These are phyloP conservation scores for Peziza echinospora DNA, from an alignment of 495 filamentous ascomycete genomes.

Conservation along the genomic window DNA sequence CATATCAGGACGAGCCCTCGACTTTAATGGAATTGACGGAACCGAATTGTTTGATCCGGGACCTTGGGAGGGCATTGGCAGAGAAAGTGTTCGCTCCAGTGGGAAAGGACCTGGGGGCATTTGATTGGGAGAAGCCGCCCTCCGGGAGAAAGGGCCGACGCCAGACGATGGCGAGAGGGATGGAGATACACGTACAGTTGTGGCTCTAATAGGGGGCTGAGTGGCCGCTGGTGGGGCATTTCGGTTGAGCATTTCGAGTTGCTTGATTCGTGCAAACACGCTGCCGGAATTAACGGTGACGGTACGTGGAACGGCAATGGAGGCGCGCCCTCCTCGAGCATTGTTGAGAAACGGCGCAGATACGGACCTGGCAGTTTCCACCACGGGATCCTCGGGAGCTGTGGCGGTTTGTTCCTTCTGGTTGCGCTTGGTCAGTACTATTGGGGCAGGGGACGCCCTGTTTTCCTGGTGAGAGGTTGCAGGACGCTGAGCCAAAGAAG, in stretches of 20 bases:
- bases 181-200: too few species aligned
- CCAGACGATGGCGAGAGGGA: too few species aligned
- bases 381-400: constrained; percentile 2
- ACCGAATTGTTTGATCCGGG: not conserved
- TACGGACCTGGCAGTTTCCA: constrained; percentile 16
- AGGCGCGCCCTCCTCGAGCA: constrained; percentile 3
- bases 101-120: too few species aligned
- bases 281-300: not conserved
- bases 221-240: not conserved
- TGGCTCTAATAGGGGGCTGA: too few species aligned
- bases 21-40: not conserved
- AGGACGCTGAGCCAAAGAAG: too few species aligned
- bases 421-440: not conserved
- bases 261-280: constrained; percentile 17
- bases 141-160: too few species aligned
- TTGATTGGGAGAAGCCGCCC: too few species aligned
- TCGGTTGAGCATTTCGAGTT: constrained; percentile 15
- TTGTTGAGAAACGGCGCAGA: constrained; percentile 18
- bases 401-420: not conserved
- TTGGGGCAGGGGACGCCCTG: not conserved
- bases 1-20: not conserved
- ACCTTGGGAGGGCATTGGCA: not conserved
- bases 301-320: not conserved
- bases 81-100: not conserved
- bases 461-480: too few species aligned